Evolutionary conservation across 441 rosid species (phyloP).

Genomic region (Aleurites moluccanus): DNA sequence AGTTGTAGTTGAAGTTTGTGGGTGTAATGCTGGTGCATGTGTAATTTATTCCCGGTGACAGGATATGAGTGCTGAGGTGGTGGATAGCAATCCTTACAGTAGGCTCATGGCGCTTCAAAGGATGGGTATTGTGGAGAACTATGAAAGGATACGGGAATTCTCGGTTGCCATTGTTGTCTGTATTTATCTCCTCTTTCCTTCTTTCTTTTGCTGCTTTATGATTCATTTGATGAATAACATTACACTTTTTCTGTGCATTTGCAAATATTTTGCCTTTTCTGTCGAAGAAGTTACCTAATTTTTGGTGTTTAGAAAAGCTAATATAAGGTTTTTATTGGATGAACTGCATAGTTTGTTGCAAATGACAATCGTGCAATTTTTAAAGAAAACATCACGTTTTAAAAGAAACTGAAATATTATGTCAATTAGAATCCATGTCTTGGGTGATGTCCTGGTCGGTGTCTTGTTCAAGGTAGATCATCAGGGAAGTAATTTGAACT

Average conservation of each 20-base stretch:
- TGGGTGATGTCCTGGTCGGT: too few species aligned
- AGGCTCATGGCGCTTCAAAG: slow-evolving; percentile 99
- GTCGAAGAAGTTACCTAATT: background rate
- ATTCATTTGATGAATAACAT: background rate
- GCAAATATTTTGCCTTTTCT: background rate
- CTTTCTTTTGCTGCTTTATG: background rate
- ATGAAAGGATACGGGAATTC: slow-evolving; percentile 81
- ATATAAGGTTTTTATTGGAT: too few species aligned
- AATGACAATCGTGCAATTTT: too few species aligned
- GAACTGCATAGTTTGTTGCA: too few species aligned
- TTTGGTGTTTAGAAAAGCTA: too few species aligned
- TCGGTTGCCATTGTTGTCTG: slow-evolving; percentile 96
- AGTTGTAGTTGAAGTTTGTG: background rate
- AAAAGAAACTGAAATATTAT: too few species aligned
- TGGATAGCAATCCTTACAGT: slow-evolving; percentile 95
- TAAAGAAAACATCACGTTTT: too few species aligned
- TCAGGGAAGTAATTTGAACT: background rate
- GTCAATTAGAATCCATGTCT: too few species aligned
- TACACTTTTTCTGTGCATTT: slow-evolving; percentile 1
- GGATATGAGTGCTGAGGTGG: slow-evolving; percentile 98
- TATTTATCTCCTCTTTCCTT: slow-evolving; percentile 38
- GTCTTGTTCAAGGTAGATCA: too few species aligned
- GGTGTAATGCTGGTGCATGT: slow-evolving; percentile 3
- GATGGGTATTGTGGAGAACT: slow-evolving; percentile 90
- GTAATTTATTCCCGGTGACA: slow-evolving; percentile 30